Percentiles rank a stretch among this genome's conserved stretches.
Evolutionary conservation across 139 green algal genomes (phyloP).

Genomic region (Micractinium sp.): DNA sequence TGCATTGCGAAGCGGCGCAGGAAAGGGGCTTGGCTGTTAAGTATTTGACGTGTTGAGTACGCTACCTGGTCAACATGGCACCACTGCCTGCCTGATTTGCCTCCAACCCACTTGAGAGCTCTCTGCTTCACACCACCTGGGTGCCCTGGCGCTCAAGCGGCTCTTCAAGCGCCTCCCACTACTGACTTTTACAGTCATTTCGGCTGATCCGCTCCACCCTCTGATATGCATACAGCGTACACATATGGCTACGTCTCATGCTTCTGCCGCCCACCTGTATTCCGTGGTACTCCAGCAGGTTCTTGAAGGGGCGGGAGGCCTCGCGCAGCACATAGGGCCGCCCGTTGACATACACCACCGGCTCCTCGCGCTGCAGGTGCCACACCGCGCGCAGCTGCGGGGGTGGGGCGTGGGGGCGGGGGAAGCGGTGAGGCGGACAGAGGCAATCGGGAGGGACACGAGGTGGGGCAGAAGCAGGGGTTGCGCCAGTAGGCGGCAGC

Average conservation of each 20-base stretch:
- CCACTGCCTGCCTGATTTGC: no score
- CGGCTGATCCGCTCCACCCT: no score
- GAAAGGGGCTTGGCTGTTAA: no score
- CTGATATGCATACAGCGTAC: no score
- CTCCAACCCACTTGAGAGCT: no score
- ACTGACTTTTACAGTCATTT: no score
- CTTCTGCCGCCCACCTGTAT: conserved; percentile 59
- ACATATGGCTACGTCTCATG: no score
- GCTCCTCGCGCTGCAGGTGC: conserved; percentile 97
- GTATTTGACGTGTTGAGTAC: no score
- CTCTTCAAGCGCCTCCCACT: no score
- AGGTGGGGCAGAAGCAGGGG: neutral
- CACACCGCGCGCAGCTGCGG: conserved; percentile 65
- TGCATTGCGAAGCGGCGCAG: conserved; percentile 29
- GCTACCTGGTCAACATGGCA: no score
- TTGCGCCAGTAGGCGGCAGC: neutral
- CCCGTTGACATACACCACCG: conserved; percentile 94
- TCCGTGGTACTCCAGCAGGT: conserved; percentile 94
- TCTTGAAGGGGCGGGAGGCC: conserved; percentile 90
- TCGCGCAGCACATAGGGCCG: conserved; percentile 93
- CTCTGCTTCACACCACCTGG: no score
- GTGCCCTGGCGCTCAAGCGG: no score
- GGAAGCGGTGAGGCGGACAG: neutral
- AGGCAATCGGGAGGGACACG: neutral
- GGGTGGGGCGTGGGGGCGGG: neutral